Percentiles rank a stretch among this genome's conserved stretches.
phyloP scores from a whole-genome alignment of 441 rosid species.

The Isatis lusitanica region DNA sequence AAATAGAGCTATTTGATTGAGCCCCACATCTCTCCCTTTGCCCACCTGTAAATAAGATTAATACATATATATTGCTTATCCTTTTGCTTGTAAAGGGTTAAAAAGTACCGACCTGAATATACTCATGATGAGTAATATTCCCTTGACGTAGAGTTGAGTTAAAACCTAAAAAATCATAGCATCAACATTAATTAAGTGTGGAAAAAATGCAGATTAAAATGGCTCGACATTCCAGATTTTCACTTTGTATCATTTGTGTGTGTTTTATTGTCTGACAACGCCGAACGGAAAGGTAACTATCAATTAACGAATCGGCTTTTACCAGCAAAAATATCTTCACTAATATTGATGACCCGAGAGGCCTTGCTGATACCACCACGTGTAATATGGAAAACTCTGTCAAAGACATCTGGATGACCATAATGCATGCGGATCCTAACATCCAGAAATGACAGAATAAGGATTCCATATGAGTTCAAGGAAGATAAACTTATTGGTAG shows the following conservation, averaged over 20 bases:
- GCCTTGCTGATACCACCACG: constrained; percentile 99
- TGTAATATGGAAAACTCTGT: constrained; percentile 93
- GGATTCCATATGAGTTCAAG: constrained; percentile 19
- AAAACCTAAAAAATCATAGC: constrained; percentile 63
- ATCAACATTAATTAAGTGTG: constrained; percentile 9
- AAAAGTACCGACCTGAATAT: constrained; percentile 71
- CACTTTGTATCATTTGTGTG: constrained; percentile 7
- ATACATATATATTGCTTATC: constrained; percentile 1
- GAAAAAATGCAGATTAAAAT: neutral
- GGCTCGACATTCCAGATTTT: neutral
- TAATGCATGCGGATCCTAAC: constrained; percentile 98
- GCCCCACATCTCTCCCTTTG: constrained; percentile 99
- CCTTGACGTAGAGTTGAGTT: constrained; percentile 98
- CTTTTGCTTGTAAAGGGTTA: neutral
- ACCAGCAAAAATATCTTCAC: constrained; percentile 97
- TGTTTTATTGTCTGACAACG: neutral
- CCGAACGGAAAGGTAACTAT: neutral
- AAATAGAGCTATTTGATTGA: constrained; percentile 97
- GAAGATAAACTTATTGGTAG: constrained; percentile 17
- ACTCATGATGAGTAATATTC: constrained; percentile 98
- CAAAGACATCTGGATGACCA: constrained; percentile 99
- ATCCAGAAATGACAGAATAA: constrained; percentile 18
- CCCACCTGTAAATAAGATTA: constrained; percentile 74
- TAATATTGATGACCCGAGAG: constrained; percentile 96
- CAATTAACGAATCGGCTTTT: constrained; percentile 29